phyloP scores from a whole-genome alignment of 2,329 filamentous ascomycete species.

The Pseudogymnoascus sp. region DNA sequence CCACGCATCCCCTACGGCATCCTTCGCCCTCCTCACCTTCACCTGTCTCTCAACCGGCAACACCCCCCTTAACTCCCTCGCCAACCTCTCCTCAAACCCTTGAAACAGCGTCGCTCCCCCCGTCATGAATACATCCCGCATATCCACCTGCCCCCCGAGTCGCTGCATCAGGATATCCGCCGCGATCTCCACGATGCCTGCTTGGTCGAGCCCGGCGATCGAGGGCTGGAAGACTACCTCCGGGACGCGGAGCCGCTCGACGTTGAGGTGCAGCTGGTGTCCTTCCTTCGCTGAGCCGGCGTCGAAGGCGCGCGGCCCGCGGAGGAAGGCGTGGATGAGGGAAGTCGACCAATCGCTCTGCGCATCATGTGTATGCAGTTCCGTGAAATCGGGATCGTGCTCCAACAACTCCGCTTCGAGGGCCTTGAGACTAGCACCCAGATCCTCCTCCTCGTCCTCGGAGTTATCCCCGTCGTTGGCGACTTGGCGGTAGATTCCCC shows the following conservation, averaged over 20 bases:
- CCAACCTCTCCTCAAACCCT: constrained; percentile 78
- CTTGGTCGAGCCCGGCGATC: constrained; percentile 88
- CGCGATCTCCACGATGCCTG: constrained; percentile 85
- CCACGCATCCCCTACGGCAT: constrained; percentile 86
- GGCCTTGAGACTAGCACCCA: constrained; percentile 63
- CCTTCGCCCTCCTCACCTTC: constrained; percentile 64
- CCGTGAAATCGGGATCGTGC: constrained; percentile 82
- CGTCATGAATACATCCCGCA: constrained; percentile 86
- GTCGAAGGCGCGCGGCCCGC: constrained; percentile 83
- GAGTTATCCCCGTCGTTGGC: constrained; percentile 76
- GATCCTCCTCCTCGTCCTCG: constrained; percentile 86
- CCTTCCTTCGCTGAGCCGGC: constrained; percentile 70
- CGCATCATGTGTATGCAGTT: constrained; percentile 85
- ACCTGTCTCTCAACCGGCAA: constrained; percentile 64
- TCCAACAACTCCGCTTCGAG: constrained; percentile 80
- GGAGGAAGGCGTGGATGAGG: constrained; percentile 81
- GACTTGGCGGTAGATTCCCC: constrained; percentile 93
- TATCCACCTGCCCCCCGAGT: constrained; percentile 42
- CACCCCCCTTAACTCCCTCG: constrained; percentile 64
- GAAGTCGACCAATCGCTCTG: constrained; percentile 94
- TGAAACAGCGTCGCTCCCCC: constrained; percentile 86
- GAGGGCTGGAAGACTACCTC: constrained; percentile 90
- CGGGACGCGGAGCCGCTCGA: constrained; percentile 89
- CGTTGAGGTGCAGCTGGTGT: constrained; percentile 89
- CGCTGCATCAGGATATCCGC: constrained; percentile 84